Base-by-base conservation (phyloP, 2,329 filamentous ascomycete species). In the Allantophomopsis lycopodina region DNA sequence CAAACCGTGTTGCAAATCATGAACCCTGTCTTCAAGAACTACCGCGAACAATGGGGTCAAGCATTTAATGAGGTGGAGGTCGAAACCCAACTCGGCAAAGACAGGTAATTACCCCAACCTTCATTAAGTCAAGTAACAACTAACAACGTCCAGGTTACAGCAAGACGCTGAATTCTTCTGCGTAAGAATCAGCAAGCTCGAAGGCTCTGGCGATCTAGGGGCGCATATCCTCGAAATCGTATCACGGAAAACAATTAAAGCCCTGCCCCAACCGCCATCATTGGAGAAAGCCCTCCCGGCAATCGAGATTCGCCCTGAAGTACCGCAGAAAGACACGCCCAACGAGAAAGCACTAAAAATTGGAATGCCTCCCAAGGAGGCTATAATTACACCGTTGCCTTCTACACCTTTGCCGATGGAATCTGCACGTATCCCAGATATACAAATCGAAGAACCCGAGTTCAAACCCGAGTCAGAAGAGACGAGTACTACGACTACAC, bases 141-240 rank as follows among this genome's bases (percentile, higher is more conserved):
- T 28, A 12, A 28, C 23, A 28, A 8, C 31, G 17, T 36, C 41
- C 48, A 80, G 77, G 49, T 66, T 85, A 55, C 59, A 78, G 36
- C 66, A 68, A 32, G 80, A 84, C 53, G 72, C 70, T 7, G 70
- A 79, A 49, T 66, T 70, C 45, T 78, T 84, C 50, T 71, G 74
- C 38, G 59, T 66, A 1, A 71, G 70, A 42, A 64, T 84, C 14
- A 66, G 69, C 43, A 75, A 74, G 50, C 66, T 84, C 21, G 74
- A 82, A 37, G 78, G 75, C 2, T 71, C 75, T 32, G 79, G 72
- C 8, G 79, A 87, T 47, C 66, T 84, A 2, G 84, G 83, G 21
- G 71, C 80, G 30, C 69, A 78, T 45, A 67, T 95, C 5, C 60
- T 78, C 11, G 70, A 72, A 15, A 69, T 85, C 4, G 50, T 83